phyloP scores from a whole-genome alignment of 192 early-diverging fungal genomes.

The Borealophlyctis nickersoniae region DNA sequence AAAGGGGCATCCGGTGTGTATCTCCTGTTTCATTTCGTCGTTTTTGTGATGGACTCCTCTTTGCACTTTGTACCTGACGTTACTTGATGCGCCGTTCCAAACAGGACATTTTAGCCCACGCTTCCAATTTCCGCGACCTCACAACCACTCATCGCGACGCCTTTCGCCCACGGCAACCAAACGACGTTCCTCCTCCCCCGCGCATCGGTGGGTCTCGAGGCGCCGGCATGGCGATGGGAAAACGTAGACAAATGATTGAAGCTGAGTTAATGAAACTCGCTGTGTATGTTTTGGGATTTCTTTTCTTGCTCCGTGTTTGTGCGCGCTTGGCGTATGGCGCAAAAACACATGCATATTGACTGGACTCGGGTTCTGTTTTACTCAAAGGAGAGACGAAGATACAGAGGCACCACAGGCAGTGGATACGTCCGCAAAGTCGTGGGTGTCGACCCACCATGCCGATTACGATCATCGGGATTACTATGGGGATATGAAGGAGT shows the following conservation, averaged over 20 bases:
- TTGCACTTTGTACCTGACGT: not conserved
- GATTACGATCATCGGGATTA: slow-evolving; percentile 37
- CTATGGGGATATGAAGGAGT: slow-evolving; percentile 23
- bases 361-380: too few relatives aligned
- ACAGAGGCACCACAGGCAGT: slow-evolving; percentile 15
- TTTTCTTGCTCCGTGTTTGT: too few relatives aligned
- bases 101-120: not conserved
- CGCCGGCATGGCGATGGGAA: slow-evolving; percentile 7
- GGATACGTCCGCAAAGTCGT: slow-evolving; percentile 37
- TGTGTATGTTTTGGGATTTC: slow-evolving; percentile 19
- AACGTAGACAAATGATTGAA: slow-evolving; percentile 31
- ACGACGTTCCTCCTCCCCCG: not conserved
- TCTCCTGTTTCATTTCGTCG: too few relatives aligned
- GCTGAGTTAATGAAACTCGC: slow-evolving; percentile 43
- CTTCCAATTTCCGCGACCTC: not conserved
- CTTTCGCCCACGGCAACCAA: not conserved
- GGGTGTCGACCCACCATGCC: slow-evolving; percentile 37
- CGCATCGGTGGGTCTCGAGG: not conserved
- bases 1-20: slow-evolving; percentile 37
- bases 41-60: too few relatives aligned
- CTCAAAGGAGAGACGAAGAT: slow-evolving; percentile 3
- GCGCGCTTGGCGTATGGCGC: too few relatives aligned
- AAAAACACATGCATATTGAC: too few relatives aligned
- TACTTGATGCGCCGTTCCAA: not conserved
- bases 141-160: not conserved